Evolutionary conservation across 139 green algal species (phyloP), one percentile per base, ranked within the genome.

Genomic region (Microglena sp.): DNA sequence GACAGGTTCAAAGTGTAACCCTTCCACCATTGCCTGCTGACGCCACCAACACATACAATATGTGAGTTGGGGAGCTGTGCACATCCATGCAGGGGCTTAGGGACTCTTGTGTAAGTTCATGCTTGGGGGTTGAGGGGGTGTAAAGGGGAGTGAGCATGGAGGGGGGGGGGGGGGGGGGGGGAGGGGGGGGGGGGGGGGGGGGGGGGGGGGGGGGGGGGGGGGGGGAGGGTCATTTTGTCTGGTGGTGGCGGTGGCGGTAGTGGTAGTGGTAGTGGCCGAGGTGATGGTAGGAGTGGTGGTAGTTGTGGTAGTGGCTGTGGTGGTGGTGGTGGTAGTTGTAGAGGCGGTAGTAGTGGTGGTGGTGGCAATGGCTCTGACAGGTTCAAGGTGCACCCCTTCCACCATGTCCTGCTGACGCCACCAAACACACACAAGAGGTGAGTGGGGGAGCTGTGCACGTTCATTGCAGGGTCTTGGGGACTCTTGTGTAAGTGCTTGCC

Each of bases 11-110:
- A 18, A 50, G 40, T 50, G 40, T 18, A n/a, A 24, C 26, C 50
- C 15, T 32, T 24, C 21, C 6, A 26, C 6, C 50, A 32, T 32
- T 59, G 50, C 21, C 15, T 59, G 11, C 11, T n/a, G 15, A n/a
- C 21, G 22, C 26, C 18, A 59, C 50, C 6, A 30, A 6, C 21
- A 24, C 11, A 26, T 30, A 11, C 15, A 59, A 84, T 46, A 73
- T 84, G 85, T 87, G 35, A 1, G n/a, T 7, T 29, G 24, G 55
- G 11, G 15, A 11, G 40, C 11, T 50, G 40, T 11, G 11, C 11
- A n/a, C 40, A 15, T 50, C 40, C 15, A 50, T 15, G 11, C 15
- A 24, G 11, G 15, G 40, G 11, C 40, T 50, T 11, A 50, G 11
- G 40, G 40, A 50, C 15, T 11, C 40, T 11, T 50, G 40, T 50